Conservation (phyloP, 257 asterid species). For the Solanum dulcamara region DNA sequence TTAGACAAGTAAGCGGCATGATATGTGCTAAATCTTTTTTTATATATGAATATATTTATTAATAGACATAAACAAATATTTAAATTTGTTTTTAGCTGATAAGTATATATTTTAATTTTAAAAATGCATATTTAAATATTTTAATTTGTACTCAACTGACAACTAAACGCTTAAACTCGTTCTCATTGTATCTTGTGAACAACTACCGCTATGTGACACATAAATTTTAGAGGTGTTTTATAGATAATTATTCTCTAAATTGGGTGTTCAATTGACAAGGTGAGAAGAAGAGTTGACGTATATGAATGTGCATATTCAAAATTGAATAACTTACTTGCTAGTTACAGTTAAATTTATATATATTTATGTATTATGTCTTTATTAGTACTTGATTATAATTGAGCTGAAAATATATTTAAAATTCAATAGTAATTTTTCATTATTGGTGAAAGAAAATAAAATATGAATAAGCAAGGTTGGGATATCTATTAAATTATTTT, state of each 20-base stretch:
- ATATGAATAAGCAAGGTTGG: background rate
- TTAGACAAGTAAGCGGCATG: background rate
- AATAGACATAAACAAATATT: background rate
- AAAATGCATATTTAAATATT: no score
- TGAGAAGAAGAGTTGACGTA: background rate
- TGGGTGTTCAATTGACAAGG: background rate
- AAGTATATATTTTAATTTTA: no score
- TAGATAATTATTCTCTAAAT: background rate
- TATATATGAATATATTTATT: background rate
- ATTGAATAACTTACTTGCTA: accelerated
- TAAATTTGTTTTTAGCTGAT: background rate
- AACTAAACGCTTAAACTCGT: no score
- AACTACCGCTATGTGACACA: background rate
- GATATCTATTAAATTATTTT: background rate
- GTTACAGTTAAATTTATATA: no score
- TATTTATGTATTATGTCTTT: background rate
- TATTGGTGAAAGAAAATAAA: background rate
- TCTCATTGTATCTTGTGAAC: accelerated
- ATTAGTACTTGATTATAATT: background rate
- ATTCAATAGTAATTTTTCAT: background rate
- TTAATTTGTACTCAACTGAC: no score
- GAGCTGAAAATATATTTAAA: background rate
- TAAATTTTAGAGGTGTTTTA: accelerated
- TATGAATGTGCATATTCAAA: background rate
- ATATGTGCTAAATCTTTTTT: background rate